Conservation (phyloP, 2,329 filamentous ascomycete species). For the Colletotrichum navitas region DNA sequence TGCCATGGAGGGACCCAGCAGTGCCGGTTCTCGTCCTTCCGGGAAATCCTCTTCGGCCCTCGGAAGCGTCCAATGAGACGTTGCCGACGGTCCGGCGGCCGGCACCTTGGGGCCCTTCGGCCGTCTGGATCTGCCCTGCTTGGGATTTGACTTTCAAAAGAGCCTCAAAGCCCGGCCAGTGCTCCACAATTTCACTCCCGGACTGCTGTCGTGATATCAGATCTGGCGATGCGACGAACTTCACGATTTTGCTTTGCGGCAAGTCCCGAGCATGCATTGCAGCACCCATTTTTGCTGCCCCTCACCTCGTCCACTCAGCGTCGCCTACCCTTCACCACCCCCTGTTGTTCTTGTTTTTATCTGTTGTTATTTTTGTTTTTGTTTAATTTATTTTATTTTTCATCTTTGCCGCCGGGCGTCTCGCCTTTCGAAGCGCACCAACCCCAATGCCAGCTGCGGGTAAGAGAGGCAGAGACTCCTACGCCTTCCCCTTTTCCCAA, state of each 20-base stretch:
- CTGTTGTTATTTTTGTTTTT: too few species aligned
- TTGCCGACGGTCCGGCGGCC: slow-evolving; percentile 28
- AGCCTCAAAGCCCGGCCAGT: neutral
- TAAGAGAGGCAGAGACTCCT: neutral
- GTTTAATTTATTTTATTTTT: neutral
- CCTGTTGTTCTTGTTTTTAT: neutral
- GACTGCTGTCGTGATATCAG: slow-evolving; percentile 17
- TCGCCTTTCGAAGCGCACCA: slow-evolving; percentile 36
- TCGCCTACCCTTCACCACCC: slow-evolving; percentile 20
- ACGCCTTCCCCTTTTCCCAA: slow-evolving; percentile 11
- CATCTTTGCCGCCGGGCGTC: slow-evolving; percentile 4
- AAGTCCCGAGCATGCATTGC: slow-evolving; percentile 25
- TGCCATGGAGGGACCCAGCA: slow-evolving; percentile 31
- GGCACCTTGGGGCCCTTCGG: slow-evolving; percentile 24
- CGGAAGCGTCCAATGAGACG: slow-evolving; percentile 33
- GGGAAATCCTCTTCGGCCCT: slow-evolving; percentile 38
- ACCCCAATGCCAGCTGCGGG: slow-evolving; percentile 26
- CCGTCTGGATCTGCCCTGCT: slow-evolving; percentile 3
- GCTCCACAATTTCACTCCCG: neutral
- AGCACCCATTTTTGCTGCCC: neutral
- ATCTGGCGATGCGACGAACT: slow-evolving; percentile 29
- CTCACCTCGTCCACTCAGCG: slow-evolving; percentile 18
- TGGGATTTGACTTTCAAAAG: slow-evolving; percentile 4
- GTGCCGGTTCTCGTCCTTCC: slow-evolving; percentile 41
- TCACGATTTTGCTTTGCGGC: slow-evolving; percentile 13